Conservation (phyloP, 2,329 filamentous ascomycete genomes). For the Acarospora socialis region DNA sequence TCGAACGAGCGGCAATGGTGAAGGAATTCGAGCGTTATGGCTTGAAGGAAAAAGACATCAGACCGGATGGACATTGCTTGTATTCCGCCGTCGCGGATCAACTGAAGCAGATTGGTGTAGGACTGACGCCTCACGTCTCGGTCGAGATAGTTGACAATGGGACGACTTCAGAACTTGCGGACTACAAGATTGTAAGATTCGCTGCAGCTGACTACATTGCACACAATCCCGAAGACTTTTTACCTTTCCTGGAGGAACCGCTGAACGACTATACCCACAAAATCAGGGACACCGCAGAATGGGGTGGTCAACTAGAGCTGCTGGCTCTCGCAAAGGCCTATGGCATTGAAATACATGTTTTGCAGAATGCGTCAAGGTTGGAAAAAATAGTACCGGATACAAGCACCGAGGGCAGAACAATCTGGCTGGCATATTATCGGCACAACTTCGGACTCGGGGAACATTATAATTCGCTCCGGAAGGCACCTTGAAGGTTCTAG, state of each 20-base stretch:
- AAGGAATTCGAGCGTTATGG: constrained; percentile 47
- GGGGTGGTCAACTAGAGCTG: constrained; percentile 89
- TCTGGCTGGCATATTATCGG: constrained; percentile 92
- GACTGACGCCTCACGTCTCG: constrained; percentile 24
- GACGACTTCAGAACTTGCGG: constrained; percentile 25
- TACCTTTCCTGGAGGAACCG: constrained; percentile 72
- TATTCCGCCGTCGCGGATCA: constrained; percentile 88
- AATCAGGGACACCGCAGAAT: constrained; percentile 79
- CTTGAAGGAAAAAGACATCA: constrained; percentile 63
- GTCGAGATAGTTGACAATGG: constrained; percentile 21
- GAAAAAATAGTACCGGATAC: constrained; percentile 54
- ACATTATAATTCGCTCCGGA: constrained; percentile 79
- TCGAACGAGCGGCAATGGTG: constrained; percentile 58
- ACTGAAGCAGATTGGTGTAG: constrained; percentile 38
- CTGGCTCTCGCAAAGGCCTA: constrained; percentile 71
- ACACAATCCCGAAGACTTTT: constrained; percentile 63
- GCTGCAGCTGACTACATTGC: constrained; percentile 67
- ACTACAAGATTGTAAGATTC: constrained; percentile 53
- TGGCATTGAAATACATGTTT: constrained; percentile 63
- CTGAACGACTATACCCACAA: constrained; percentile 57
- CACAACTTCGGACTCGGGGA: constrained; percentile 90
- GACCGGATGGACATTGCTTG: constrained; percentile 85
- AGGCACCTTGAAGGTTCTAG: constrained; percentile 18
- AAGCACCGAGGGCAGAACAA: constrained; percentile 26
- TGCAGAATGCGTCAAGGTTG: constrained; percentile 66